These are phyloP conservation scores for Chalara sp. DNA, from an alignment of 2,329 filamentous ascomycete species.

Conservation along the genomic window DNA sequence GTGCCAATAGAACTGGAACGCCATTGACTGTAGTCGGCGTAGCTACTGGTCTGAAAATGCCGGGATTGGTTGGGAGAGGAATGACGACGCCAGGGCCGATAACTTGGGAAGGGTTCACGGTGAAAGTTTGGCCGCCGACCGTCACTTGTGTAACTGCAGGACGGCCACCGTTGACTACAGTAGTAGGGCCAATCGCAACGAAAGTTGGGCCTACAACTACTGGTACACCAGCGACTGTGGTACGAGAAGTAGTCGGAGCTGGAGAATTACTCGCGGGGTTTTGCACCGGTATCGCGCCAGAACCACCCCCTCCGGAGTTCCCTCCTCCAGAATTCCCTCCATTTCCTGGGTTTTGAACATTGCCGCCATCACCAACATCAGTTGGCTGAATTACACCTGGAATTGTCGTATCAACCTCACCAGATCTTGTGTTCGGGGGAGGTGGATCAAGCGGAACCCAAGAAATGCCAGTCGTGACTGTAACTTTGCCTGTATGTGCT, in stretches of 20 bases:
- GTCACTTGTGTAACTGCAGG: slow-evolving; percentile 13
- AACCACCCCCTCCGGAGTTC: not conserved
- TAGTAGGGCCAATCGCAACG: slow-evolving; percentile 18
- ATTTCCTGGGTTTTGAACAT: not conserved
- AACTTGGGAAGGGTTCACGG: slow-evolving; percentile 20
- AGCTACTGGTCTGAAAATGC: slow-evolving; percentile 2
- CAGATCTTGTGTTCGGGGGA: not conserved
- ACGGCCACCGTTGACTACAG: slow-evolving; percentile 9
- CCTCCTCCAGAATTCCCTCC: not conserved
- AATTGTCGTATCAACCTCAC: not conserved
- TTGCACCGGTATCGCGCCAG: not conserved
- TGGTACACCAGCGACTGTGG: slow-evolving; percentile 13
- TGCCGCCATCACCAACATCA: not conserved
- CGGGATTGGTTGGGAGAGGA: slow-evolving; percentile 11
- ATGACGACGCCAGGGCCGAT: slow-evolving; percentile 16
- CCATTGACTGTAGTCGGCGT: slow-evolving; percentile 15
- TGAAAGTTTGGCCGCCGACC: slow-evolving; percentile 18
- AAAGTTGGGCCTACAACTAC: slow-evolving; percentile 15
- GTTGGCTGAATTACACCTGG: too few species aligned
- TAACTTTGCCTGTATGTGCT: not conserved
- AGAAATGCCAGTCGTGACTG: not conserved
- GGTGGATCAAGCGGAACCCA: not conserved
- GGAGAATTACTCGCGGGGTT: not conserved
- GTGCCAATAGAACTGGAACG: slow-evolving; percentile 12
- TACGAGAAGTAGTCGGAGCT: not conserved